These are phyloP conservation scores for Inonotus obliquus DNA, from an alignment of 1,284 basidiomycete genomes.

Conservation along the genomic window DNA sequence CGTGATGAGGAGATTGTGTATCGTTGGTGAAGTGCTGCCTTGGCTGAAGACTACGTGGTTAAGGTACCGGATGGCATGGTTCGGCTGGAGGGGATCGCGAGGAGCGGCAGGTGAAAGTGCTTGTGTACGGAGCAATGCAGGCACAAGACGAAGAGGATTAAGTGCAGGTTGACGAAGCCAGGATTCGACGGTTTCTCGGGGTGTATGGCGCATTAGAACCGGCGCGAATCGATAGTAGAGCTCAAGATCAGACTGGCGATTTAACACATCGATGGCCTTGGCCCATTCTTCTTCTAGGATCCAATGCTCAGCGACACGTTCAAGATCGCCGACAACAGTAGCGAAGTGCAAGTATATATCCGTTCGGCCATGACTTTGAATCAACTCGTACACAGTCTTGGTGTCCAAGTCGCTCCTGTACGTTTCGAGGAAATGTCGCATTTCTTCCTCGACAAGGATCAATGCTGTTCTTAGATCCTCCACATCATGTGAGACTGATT, in stretches of 20 bases:
- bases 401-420: conserved; percentile 87
- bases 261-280: conserved; percentile 86
- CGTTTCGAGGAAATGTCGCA: conserved; percentile 87
- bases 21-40: conserved; percentile 76
- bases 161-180: conserved; percentile 83
- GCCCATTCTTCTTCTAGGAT: conserved; percentile 88
- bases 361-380: conserved; percentile 87
- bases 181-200: conserved; percentile 86
- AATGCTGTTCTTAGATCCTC: conserved; percentile 84
- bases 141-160: conserved; percentile 83
- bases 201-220: conserved; percentile 80
- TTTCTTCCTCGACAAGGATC: conserved; percentile 85
- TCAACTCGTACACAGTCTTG: conserved; percentile 86
- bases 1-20: conserved; percentile 93
- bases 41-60: conserved; percentile 79
- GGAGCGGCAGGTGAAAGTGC: conserved; percentile 39
- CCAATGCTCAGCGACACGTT: conserved; percentile 90
- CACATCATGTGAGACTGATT: conserved; percentile 80
- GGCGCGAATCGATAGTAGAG: conserved; percentile 93
- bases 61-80: conserved; percentile 88
- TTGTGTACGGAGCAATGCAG: conserved; percentile 82
- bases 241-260: conserved; percentile 77
- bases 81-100: conserved; percentile 65
- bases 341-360: conserved; percentile 94
- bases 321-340: conserved; percentile 74